Evolutionary conservation across 1,284 basidiomycete species (phyloP), one percentile per base, ranked within the genome.

Genomic region (Malassezia furfur): DNA sequence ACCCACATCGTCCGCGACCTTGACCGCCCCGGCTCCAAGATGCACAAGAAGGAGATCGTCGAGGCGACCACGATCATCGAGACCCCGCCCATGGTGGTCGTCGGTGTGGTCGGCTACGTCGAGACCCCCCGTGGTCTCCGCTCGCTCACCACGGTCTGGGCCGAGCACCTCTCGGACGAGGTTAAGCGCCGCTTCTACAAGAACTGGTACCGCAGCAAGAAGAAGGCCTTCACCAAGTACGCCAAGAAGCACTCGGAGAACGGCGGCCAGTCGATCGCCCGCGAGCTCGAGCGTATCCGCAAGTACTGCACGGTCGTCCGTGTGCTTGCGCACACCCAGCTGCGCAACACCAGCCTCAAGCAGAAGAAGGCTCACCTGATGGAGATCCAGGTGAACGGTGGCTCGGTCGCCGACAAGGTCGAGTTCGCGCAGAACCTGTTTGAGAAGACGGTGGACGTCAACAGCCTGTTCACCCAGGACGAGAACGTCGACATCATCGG

Each of bases 191-290:
- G 94, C 74, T 96, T 98, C 87, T 96, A 96, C 87, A 96, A 93
- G 84, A 98, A 96, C 85, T 99, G 94, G 94, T 98, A 98, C 84
- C 86, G 89, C 73, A 93, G 89, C 60, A 99, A 99, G 88, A 98
- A 96, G 85, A 99, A 99, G 85, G 93, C 93, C 46, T 96, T 96
- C 84, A 96, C 93, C 74, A 79, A 80, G 75, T 93, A 96, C 80
- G 93, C 93, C 78, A 96, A 96, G 86, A 96, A 96, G 83, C 87
- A 94, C 79, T 87, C 91, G 55, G 93, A 96, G 79, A 87, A 90
- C 76, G 84, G 83, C 75, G 90, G 90, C 76, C 89, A 91, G 78
- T 88, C 88, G 54, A 84, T 90, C 75, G 81, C 85, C 64, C 89
- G 91, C 75, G 94, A 99, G 79, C 86, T 99, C 73, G 93, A 98